Percentiles rank a stretch among this genome's conserved stretches.
phyloP scores from a whole-genome alignment of 108 stramenopile genomes.

The Skeletonema tropicum region DNA sequence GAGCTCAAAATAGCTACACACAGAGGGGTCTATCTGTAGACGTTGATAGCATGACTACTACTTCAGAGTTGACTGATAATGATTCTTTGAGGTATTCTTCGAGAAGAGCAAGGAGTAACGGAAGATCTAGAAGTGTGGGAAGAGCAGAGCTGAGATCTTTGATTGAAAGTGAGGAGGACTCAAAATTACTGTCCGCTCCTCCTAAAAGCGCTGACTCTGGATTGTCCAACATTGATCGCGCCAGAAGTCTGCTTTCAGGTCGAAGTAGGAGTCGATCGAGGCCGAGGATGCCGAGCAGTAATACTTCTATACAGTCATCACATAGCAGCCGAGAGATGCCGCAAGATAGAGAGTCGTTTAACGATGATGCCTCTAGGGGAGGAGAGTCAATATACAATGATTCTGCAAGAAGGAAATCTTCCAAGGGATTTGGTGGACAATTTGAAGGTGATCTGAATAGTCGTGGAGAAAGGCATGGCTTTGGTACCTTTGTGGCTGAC shows the following conservation, averaged over 20 bases:
- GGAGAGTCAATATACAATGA: slow-evolving; percentile 43
- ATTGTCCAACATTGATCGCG: slow-evolving; percentile 44
- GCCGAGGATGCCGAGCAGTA: slow-evolving; percentile 14
- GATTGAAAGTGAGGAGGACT: slow-evolving; percentile 11
- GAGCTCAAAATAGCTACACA: slow-evolving; percentile 7
- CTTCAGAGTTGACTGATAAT: slow-evolving; percentile 43
- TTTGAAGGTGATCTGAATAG: slow-evolving; percentile 49
- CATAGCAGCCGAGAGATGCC: slow-evolving; percentile 5
- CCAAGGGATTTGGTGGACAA: slow-evolving; percentile 38
- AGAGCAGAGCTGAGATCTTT: slow-evolving; percentile 20
- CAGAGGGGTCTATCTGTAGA: slow-evolving; percentile 37
- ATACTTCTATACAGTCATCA: neutral
- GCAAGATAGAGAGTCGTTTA: slow-evolving; percentile 46
- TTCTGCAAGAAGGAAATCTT: slow-evolving; percentile 14
- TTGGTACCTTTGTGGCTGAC: slow-evolving; percentile 44
- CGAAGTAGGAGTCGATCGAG: slow-evolving; percentile 19
- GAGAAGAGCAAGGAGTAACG: slow-evolving; percentile 34
- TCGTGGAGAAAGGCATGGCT: slow-evolving; percentile 47
- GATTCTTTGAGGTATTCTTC: slow-evolving; percentile 35
- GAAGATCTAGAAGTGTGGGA: slow-evolving; percentile 26
- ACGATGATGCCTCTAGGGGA: slow-evolving; percentile 34
- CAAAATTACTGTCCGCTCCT: slow-evolving; percentile 30
- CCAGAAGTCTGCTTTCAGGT: slow-evolving; percentile 27
- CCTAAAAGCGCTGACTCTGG: slow-evolving; percentile 19
- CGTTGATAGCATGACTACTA: slow-evolving; percentile 49